A percentile compares a stretch with the other conserved stretches of the same genome.
Conservation (phyloP, 305 asterid genomes). For the Coffea humblotiana region DNA sequence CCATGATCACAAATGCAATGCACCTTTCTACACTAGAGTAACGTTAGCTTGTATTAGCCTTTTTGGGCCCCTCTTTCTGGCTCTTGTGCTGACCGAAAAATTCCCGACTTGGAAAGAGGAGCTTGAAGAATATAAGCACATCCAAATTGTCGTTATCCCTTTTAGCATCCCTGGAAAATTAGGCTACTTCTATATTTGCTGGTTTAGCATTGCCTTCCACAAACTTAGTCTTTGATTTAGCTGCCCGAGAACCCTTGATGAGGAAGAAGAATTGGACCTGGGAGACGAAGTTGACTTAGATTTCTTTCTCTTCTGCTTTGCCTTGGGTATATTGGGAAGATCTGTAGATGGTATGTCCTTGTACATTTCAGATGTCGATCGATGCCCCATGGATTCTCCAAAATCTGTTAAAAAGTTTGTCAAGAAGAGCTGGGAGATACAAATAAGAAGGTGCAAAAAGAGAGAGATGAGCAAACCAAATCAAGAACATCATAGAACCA, state of each 20-base stretch:
- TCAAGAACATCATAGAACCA: background rate
- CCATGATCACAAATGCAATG: constrained; percentile 22
- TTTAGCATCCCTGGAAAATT: constrained; percentile 14
- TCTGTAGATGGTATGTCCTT: constrained; percentile 39
- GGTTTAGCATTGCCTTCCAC: constrained; percentile 45
- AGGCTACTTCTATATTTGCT: constrained; percentile 65
- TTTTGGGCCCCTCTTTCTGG: constrained; percentile 23
- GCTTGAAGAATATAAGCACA: background rate
- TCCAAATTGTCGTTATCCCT: background rate
- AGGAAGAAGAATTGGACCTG: constrained; percentile 33
- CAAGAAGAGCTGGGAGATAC: background rate
- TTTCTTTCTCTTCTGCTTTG: constrained; percentile 65
- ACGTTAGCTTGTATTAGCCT: constrained; percentile 24
- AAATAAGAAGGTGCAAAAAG: background rate
- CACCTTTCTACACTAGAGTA: constrained; percentile 20
- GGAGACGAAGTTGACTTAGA: constrained; percentile 35
- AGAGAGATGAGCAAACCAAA: background rate
- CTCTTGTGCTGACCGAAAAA: constrained; percentile 13
- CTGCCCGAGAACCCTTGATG: constrained; percentile 26
- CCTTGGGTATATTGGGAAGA: constrained; percentile 38
- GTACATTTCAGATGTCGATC: constrained; percentile 41
- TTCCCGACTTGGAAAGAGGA: constrained; percentile 11
- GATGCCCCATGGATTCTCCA: constrained; percentile 47
- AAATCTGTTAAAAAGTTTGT: constrained; percentile 37
- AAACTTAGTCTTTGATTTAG: constrained; percentile 32